Evolutionary conservation across 2,329 filamentous ascomycete species (phyloP).

Genomic region (Corniculantispora saksenae): DNA sequence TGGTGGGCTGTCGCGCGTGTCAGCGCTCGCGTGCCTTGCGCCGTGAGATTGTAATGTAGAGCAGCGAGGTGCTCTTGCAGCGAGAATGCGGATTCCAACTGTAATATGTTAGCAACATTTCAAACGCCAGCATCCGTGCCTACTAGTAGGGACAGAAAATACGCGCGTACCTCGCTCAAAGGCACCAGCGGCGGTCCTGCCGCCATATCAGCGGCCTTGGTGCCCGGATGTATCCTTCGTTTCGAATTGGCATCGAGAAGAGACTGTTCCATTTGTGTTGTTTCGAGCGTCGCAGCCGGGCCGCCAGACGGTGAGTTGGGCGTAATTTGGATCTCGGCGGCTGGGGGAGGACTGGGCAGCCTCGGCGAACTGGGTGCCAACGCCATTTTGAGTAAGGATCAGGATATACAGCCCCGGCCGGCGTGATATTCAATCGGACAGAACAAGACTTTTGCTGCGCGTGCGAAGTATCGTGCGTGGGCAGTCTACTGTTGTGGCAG

Average conservation of each 20-base stretch:
- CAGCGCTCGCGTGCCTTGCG: constrained; percentile 67
- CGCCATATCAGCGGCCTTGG: constrained; percentile 89
- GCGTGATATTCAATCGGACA: constrained; percentile 14
- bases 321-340: constrained; percentile 90
- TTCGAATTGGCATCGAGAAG: constrained; percentile 72
- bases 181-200: constrained; percentile 87
- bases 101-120: constrained; percentile 19
- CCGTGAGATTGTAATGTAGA: constrained; percentile 79
- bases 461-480: constrained; percentile 12
- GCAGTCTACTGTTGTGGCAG: constrained; percentile 4
- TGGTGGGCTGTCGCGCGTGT: constrained; percentile 72
- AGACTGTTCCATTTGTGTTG: constrained; percentile 62
- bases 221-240: constrained; percentile 87
- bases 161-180: constrained; percentile 69
- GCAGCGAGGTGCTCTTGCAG: constrained; percentile 96
- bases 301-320: constrained; percentile 72
- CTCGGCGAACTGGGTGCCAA: constrained; percentile 79
- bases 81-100: constrained; percentile 97
- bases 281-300: constrained; percentile 53
- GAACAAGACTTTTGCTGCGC: neutral
- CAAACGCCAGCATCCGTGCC: neutral
- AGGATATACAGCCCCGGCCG: neutral
- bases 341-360: constrained; percentile 89
- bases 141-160: neutral
- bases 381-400: constrained; percentile 45